Percentiles rank a stretch among this genome's conserved stretches.
phyloP scores from a whole-genome alignment of 495 filamentous ascomycete genomes.

The Hyaloscypha variabilis region DNA sequence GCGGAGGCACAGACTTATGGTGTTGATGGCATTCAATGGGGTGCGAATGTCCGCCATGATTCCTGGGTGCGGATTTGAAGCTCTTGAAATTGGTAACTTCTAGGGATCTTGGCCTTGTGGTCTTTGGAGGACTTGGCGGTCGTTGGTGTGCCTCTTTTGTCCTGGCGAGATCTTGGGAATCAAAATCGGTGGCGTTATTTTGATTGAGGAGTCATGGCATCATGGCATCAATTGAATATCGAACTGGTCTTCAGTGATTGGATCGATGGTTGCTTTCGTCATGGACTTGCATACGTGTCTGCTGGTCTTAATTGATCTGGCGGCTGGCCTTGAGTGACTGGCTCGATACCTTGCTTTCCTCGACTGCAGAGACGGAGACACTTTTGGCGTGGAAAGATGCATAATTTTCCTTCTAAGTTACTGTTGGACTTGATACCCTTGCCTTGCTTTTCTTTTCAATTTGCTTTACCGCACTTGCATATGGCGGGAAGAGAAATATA shows the following conservation, averaged over 20 bases:
- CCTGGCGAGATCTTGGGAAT: too few relatives aligned
- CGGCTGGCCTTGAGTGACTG: too few relatives aligned
- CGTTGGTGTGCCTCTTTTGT: too few relatives aligned
- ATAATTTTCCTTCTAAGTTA: not conserved
- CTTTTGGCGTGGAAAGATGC: not conserved
- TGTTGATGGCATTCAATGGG: slow-evolving; percentile 2
- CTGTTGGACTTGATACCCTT: not conserved
- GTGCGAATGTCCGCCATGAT: not conserved
- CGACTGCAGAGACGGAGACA: not conserved
- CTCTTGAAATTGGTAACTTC: too few relatives aligned
- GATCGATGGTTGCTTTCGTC: not conserved
- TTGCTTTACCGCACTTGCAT: not conserved
- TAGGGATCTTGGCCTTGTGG: too few relatives aligned
- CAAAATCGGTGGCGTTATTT: too few relatives aligned
- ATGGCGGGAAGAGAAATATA: not conserved
- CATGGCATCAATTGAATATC: not conserved
- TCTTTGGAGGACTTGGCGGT: too few relatives aligned
- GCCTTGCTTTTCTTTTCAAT: not conserved
- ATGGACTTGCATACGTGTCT: too few relatives aligned
- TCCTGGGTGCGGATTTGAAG: not conserved
- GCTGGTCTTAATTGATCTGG: too few relatives aligned
- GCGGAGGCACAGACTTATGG: not conserved
- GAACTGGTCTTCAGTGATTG: not conserved
- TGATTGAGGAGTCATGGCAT: too few relatives aligned
- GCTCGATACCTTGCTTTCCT: not conserved